Evolutionary conservation across 495 filamentous ascomycete genomes (phyloP).

Genomic region (Cercophora sp.): DNA sequence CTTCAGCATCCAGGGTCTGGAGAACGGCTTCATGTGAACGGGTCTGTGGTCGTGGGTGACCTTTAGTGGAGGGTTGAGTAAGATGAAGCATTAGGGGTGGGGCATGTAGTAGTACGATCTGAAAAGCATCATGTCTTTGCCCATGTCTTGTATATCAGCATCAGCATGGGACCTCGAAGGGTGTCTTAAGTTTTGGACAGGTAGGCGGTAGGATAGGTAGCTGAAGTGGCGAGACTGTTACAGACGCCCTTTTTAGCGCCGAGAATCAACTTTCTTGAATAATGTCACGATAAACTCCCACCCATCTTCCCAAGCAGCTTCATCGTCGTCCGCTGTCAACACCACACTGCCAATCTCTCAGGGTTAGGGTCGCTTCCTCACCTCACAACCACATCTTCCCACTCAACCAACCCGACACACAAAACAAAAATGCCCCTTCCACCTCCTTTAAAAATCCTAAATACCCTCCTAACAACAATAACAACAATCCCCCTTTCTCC

Average conservation of each 20-base stretch:
- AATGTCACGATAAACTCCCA: too few species aligned
- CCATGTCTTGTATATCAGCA: not conserved
- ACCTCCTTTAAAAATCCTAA: constrained; percentile 39
- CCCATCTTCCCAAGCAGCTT: too few species aligned
- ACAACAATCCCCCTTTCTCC: constrained; percentile 29
- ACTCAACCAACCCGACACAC: not conserved
- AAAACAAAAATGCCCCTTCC: constrained; percentile 24
- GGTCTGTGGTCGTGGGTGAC: constrained; percentile 14
- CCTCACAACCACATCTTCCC: too few species aligned
- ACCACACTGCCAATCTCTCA: too few species aligned
- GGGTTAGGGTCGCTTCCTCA: too few species aligned
- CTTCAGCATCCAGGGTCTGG: constrained; percentile 6
- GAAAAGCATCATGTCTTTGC: not conserved
- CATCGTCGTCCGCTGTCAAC: too few species aligned
- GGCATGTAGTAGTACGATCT: not conserved
- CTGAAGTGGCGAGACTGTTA: too few species aligned
- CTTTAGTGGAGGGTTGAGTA: not conserved
- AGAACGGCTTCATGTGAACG: not conserved
- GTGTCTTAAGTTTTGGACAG: too few species aligned
- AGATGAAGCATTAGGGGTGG: not conserved
- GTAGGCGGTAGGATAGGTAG: too few species aligned
- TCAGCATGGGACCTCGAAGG: too few species aligned
- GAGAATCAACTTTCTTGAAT: too few species aligned
- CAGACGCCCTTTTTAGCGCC: too few species aligned
- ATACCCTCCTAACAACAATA: constrained; percentile 42